Conservation (phyloP, 225 moss, liverwort and hornwort genomes). For the Sphagnum tenellum region DNA sequence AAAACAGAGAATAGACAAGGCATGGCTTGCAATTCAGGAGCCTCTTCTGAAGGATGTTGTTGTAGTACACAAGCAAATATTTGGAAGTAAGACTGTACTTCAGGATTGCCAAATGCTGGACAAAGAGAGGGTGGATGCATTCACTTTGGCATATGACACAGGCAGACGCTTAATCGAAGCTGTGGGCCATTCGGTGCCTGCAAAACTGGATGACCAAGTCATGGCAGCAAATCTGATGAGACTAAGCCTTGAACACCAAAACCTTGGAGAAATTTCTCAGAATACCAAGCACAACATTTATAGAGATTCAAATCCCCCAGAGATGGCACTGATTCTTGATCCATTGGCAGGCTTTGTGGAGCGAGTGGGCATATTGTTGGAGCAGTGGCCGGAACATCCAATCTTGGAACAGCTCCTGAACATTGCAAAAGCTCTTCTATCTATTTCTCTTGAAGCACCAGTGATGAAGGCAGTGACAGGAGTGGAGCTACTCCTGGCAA, state of each 20-base stretch:
- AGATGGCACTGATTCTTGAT: constrained; percentile 83
- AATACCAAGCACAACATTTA: constrained; percentile 44
- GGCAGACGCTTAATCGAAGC: constrained; percentile 68
- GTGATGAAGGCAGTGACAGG: constrained; percentile 89
- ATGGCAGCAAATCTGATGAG: constrained; percentile 70
- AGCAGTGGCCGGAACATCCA: constrained; percentile 93
- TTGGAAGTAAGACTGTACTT: constrained; percentile 18
- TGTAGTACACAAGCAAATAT: constrained; percentile 55
- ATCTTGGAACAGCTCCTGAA: constrained; percentile 67
- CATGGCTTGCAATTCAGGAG: constrained; percentile 68
- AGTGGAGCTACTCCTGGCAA: constrained; percentile 73
- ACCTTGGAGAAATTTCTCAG: constrained; percentile 37
- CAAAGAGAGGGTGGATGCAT: constrained; percentile 44
- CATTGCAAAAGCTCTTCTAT: constrained; percentile 67
- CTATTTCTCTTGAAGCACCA: constrained; percentile 62
- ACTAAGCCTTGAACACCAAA: constrained; percentile 68
- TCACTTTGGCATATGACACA: constrained; percentile 66
- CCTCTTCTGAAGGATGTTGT: constrained; percentile 63
- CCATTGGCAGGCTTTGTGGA: constrained; percentile 56
- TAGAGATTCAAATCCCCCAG: constrained; percentile 65
- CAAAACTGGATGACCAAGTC: constrained; percentile 58
- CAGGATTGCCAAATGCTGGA: constrained; percentile 30
- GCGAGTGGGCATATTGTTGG: constrained; percentile 48
- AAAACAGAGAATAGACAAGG: constrained; percentile 41
- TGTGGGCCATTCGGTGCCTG: constrained; percentile 60